A percentile compares a stretch with the other conserved stretches of the same genome.
phyloP scores from a whole-genome alignment of 1,284 basidiomycete genomes.

The Omphalotus olearius region DNA sequence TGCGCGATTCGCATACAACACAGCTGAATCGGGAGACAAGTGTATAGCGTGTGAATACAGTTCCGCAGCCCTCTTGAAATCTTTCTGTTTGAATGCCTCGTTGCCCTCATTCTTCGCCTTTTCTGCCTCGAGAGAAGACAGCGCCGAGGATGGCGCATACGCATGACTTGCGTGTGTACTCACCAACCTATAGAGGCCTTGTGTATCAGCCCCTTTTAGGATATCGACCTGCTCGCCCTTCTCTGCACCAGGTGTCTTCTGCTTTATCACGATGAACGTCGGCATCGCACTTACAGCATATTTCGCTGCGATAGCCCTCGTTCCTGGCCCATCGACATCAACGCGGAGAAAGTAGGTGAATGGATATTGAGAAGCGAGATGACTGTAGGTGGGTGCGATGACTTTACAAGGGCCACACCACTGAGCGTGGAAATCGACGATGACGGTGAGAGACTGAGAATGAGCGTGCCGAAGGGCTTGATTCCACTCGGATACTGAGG shows the following conservation, averaged over 20 bases:
- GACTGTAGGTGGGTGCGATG: constrained; percentile 19
- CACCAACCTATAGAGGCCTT: constrained; percentile 17
- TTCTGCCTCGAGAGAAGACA: constrained; percentile 19
- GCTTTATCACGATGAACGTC: constrained; percentile 20
- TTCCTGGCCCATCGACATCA: constrained; percentile 18
- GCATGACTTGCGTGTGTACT: constrained; percentile 17
- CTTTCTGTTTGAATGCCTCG: constrained; percentile 17
- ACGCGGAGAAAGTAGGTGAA: constrained; percentile 22
- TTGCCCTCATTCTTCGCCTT: constrained; percentile 20
- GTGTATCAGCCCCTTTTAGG: constrained; percentile 20
- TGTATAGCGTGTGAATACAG: constrained; percentile 20
- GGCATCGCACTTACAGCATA: constrained; percentile 24
- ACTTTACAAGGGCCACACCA: constrained; percentile 25
- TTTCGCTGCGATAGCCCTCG: constrained; percentile 20
- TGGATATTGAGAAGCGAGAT: constrained; percentile 18
- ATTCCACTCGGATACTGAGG: constrained; percentile 22
- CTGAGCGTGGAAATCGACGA: constrained; percentile 22
- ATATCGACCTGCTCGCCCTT: constrained; percentile 12
- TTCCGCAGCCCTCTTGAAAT: constrained; percentile 18
- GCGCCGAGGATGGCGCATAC: constrained; percentile 17
- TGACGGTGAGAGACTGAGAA: constrained; percentile 18
- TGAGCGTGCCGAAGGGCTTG: constrained; percentile 17
- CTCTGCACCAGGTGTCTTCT: constrained; percentile 15
- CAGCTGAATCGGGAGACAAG: constrained; percentile 11
- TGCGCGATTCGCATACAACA: constrained; percentile 11